phyloP scores from a whole-genome alignment of 768 basidiomycete species.

The Fistulinella prunicolor region DNA sequence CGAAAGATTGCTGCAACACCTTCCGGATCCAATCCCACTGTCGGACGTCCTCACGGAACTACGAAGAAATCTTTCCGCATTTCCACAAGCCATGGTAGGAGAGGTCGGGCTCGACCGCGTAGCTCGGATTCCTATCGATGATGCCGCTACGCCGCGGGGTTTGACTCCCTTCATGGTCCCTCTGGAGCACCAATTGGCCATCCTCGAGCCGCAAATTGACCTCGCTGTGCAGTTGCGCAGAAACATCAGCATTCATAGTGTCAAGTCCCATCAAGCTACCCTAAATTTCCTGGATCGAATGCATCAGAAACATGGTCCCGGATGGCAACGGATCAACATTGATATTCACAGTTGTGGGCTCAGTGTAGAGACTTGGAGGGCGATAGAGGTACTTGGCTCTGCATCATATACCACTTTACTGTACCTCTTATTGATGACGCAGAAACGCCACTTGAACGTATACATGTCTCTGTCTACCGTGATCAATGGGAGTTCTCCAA shows the following conservation, averaged over 20 bases:
- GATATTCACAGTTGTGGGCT: constrained; percentile 91
- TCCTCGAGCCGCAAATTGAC: constrained; percentile 83
- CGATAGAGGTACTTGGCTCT: constrained; percentile 60
- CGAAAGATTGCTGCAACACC: constrained; percentile 50
- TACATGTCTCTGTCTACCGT: constrained; percentile 87
- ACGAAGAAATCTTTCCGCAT: constrained; percentile 53
- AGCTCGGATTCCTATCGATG: constrained; percentile 68
- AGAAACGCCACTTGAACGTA: constrained; percentile 72
- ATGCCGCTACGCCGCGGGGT: constrained; percentile 44
- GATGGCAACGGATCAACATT: constrained; percentile 68
- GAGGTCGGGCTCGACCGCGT: constrained; percentile 90
- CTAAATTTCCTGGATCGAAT: constrained; percentile 61
- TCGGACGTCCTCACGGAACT: constrained; percentile 57
- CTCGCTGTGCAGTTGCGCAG: constrained; percentile 77
- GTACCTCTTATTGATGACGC: constrained; percentile 16
- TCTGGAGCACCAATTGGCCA: constrained; percentile 70
- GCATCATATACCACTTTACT: background rate
- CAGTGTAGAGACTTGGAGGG: constrained; percentile 69
- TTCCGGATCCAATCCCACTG: constrained; percentile 74
- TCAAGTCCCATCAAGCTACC: constrained; percentile 70
- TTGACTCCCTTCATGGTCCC: constrained; percentile 79
- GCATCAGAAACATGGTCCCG: constrained; percentile 51
- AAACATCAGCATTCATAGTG: constrained; percentile 86
- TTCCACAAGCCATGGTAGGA: constrained; percentile 79
- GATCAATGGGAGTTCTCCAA: constrained; percentile 72